Conservation (phyloP, 768 basidiomycete species). For the Dictyophora rubrovolvata region DNA sequence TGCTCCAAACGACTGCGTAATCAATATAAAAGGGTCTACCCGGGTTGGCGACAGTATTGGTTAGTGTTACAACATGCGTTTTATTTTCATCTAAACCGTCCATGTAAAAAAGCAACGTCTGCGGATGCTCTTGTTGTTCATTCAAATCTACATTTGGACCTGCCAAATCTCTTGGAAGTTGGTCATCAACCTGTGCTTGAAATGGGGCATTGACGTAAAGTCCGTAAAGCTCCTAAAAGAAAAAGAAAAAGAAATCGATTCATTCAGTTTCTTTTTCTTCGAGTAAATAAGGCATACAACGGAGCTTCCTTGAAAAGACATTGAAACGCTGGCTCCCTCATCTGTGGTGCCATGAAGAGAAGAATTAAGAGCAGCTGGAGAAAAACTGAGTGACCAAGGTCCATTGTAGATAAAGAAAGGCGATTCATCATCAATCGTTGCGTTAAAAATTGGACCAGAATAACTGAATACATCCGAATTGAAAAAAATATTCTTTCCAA, state of each 20-base stretch:
- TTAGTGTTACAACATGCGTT: neutral
- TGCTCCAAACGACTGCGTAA: neutral
- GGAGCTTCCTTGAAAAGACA: conserved; percentile 9
- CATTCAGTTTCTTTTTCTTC: no score
- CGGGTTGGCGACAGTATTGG: neutral
- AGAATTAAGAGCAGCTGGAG: conserved; percentile 4
- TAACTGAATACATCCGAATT: no score
- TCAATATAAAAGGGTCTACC: conserved; percentile 5
- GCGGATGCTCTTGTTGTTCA: neutral
- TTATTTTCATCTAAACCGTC: conserved; percentile 1
- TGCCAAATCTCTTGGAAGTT: neutral
- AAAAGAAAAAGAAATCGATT: conserved; percentile 25
- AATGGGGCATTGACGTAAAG: conserved; percentile 21
- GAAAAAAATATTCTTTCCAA: no score
- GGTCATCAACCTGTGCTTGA: conserved; percentile 22
- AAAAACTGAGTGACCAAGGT: neutral
- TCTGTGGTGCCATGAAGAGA: conserved; percentile 1
- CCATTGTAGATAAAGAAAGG: neutral
- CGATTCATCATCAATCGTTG: neutral
- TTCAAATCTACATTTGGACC: neutral
- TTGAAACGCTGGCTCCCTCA: neutral
- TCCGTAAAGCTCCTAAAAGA: conserved; percentile 26
- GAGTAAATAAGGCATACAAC: conserved; percentile 13
- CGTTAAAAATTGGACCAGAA: neutral
- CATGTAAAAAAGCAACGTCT: neutral